Percentiles rank a stretch among this genome's conserved stretches.
phyloP scores from a whole-genome alignment of 2,329 filamentous ascomycete genomes.

The Pyricularia grisea region DNA sequence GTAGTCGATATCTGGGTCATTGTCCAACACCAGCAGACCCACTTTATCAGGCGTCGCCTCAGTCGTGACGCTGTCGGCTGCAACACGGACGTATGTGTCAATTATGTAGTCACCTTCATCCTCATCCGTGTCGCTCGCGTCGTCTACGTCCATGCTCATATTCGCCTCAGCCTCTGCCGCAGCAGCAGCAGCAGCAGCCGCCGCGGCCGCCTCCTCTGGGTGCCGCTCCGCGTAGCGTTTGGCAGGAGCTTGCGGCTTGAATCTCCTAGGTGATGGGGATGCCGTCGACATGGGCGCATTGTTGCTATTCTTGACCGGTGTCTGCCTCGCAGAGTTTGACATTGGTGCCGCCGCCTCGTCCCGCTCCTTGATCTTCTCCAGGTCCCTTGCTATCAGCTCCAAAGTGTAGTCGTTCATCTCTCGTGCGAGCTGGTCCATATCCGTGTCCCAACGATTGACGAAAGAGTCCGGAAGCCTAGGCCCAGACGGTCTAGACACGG shows the following conservation, averaged over 20 bases:
- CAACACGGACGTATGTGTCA: conserved; percentile 55
- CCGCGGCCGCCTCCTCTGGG: conserved; percentile 9
- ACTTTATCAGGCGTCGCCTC: conserved; percentile 38
- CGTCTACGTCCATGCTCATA: conserved; percentile 27
- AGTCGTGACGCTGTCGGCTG: conserved; percentile 22
- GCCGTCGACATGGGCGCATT: conserved; percentile 7
- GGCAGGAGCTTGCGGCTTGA: conserved; percentile 45
- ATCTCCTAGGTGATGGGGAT: conserved; percentile 22
- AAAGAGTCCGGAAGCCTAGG: conserved; percentile 14
- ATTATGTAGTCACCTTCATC: conserved; percentile 52
- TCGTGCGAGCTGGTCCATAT: conserved; percentile 40
- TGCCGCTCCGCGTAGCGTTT: conserved; percentile 45
- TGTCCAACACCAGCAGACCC: conserved; percentile 46
- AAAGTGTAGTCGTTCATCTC: conserved; percentile 52
- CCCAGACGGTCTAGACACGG: background rate
- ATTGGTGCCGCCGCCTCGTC: conserved; percentile 10
- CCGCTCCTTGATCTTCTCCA: conserved; percentile 33
- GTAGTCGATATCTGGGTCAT: conserved; percentile 46
- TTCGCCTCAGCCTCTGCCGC: conserved; percentile 5
- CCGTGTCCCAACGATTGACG: conserved; percentile 20
- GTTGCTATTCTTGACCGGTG: background rate
- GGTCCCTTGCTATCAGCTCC: conserved; percentile 44
- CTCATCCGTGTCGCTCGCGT: conserved; percentile 30
- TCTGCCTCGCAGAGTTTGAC: background rate
- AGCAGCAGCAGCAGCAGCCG: conserved; percentile 7